These are phyloP conservation scores for Sclerotinia subarctica DNA, from an alignment of 2,329 filamentous ascomycete species.

Conservation along the genomic window DNA sequence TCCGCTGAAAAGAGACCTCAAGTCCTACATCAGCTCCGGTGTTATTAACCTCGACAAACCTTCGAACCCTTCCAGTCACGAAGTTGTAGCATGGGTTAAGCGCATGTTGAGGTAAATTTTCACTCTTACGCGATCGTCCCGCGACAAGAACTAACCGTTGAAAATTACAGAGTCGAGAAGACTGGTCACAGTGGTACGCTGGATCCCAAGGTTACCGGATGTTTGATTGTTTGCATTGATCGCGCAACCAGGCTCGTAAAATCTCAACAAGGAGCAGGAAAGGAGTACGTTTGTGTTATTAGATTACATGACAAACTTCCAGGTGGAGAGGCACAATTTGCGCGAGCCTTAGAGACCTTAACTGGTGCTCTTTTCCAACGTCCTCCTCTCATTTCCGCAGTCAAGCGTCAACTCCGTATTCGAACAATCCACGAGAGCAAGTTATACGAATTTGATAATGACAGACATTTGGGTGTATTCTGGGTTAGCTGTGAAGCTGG, in stretches of 20 bases:
- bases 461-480: slow-evolving; percentile 94
- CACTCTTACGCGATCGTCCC: background rate
- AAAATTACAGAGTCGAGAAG: slow-evolving; percentile 70
- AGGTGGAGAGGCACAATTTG: slow-evolving; percentile 88
- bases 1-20: slow-evolving; percentile 89
- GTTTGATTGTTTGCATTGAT: slow-evolving; percentile 92
- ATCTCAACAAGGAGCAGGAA: slow-evolving; percentile 97
- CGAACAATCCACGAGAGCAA: slow-evolving; percentile 97
- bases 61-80: slow-evolving; percentile 95
- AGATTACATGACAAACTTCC: slow-evolving; percentile 93
- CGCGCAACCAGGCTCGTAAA: slow-evolving; percentile 97
- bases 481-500: slow-evolving; percentile 99
- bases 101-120: slow-evolving; percentile 75
- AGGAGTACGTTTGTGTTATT: slow-evolving; percentile 97
- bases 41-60: slow-evolving; percentile 99
- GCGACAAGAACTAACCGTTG: slow-evolving; percentile 21
- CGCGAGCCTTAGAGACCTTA: slow-evolving; percentile 88
- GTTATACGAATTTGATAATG: slow-evolving; percentile 96
- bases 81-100: slow-evolving; percentile 99
- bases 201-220: slow-evolving; percentile 96
- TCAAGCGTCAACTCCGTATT: slow-evolving; percentile 98
- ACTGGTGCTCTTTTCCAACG: slow-evolving; percentile 97
- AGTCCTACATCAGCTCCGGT: slow-evolving; percentile 94
- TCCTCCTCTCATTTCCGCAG: slow-evolving; percentile 93
- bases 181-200: slow-evolving; percentile 98